A percentile compares a stretch with the other conserved stretches of the same genome.
These are phyloP conservation scores for Fusarium sp. DNA, from an alignment of 2,329 filamentous ascomycete species.

Conservation along the genomic window DNA sequence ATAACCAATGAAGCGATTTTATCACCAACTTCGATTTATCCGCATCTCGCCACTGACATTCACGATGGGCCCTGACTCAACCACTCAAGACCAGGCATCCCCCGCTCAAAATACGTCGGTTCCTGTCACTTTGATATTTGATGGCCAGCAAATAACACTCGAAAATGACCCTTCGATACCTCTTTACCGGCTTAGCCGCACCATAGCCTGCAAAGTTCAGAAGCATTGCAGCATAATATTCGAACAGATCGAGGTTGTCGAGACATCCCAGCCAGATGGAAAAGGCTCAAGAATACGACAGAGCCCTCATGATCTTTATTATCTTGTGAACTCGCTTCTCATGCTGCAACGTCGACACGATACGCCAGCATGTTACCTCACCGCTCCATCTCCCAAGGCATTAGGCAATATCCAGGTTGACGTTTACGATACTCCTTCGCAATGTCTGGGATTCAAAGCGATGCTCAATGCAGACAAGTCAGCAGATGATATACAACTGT, in stretches of 20 bases:
- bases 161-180: neutral
- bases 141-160: slow-evolving; percentile 1
- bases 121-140: neutral
- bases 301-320: slow-evolving; percentile 8
- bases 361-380: slow-evolving; percentile 18
- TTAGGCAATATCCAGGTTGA: slow-evolving; percentile 20
- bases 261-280: neutral
- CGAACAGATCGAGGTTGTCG: slow-evolving; percentile 9
- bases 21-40: neutral
- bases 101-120: fast-evolving
- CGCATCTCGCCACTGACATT: neutral
- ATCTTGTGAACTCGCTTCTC: slow-evolving; percentile 14
- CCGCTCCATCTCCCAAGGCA: slow-evolving; percentile 5
- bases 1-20: neutral
- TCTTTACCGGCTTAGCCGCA: slow-evolving; percentile 23
- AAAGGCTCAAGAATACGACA: neutral
- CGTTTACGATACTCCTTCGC: fast-evolving
- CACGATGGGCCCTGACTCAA: neutral
- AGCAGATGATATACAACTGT: slow-evolving; percentile 1
- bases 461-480: slow-evolving; percentile 10
- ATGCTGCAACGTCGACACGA: neutral
- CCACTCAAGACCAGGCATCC: neutral
- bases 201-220: neutral
- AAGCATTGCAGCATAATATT: slow-evolving; percentile 14
- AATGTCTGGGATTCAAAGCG: neutral